Evolutionary conservation across 805 yeast genomes (phyloP).

Genomic region (Candida orba): DNA sequence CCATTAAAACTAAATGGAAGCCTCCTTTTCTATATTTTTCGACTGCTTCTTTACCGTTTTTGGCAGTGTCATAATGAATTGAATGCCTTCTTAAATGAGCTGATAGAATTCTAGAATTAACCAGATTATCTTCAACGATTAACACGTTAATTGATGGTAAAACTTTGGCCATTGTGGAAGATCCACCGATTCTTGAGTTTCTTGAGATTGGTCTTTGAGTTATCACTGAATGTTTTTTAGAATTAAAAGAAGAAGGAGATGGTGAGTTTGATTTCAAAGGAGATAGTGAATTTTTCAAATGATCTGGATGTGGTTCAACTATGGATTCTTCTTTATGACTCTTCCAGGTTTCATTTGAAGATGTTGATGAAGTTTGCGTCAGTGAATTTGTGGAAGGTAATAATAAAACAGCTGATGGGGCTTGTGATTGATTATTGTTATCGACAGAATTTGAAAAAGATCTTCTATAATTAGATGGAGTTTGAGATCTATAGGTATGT

Average conservation of each 20-base stretch:
- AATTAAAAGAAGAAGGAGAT: background rate
- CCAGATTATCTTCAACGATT: constrained; percentile 93
- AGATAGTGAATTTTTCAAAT: background rate
- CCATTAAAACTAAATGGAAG: constrained; percentile 92
- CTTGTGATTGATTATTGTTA: constrained; percentile 1
- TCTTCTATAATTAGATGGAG: constrained; percentile 9
- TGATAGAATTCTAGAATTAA: constrained; percentile 86
- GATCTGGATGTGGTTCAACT: too few relatives aligned
- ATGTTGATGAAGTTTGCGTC: background rate
- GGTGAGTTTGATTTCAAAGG: background rate
- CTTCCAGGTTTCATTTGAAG: background rate
- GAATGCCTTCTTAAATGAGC: constrained; percentile 81
- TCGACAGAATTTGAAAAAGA: constrained; percentile 7
- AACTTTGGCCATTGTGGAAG: constrained; percentile 44
- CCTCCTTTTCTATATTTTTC: constrained; percentile 95
- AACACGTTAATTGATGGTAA: constrained; percentile 85
- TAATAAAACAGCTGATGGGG: constrained; percentile 19
- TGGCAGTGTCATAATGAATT: constrained; percentile 79
- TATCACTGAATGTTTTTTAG: background rate
- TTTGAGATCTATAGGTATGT: constrained; percentile 18
- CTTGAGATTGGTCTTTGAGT: background rate
- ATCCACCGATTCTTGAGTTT: constrained; percentile 8
- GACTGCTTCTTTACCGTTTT: constrained; percentile 91
- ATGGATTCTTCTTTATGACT: too few relatives aligned
- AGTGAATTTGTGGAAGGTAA: constrained; percentile 12